These are phyloP conservation scores for Lentithecium fluviatile DNA, from an alignment of 495 filamentous ascomycete species.

Conservation along the genomic window DNA sequence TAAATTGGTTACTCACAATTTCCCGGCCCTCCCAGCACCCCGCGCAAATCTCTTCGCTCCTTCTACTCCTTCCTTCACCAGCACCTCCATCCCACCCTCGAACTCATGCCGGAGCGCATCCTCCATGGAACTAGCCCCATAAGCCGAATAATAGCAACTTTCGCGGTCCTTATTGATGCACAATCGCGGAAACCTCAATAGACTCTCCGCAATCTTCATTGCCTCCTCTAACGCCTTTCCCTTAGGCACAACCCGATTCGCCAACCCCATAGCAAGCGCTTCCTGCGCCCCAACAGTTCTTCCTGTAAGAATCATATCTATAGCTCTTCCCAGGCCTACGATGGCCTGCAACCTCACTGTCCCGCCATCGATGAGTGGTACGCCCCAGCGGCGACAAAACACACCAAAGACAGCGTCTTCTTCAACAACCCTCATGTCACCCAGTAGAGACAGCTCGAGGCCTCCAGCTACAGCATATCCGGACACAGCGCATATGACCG, in stretches of 20 bases:
- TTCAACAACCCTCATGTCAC: slow-evolving; percentile 50
- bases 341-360: slow-evolving; percentile 51
- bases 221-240: slow-evolving; percentile 50
- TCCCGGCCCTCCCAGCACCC: slow-evolving; percentile 48
- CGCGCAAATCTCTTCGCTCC: slow-evolving; percentile 48
- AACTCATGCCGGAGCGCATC: slow-evolving; percentile 50
- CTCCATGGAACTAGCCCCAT: slow-evolving; percentile 45
- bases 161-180: slow-evolving; percentile 46
- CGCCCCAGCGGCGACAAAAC: slow-evolving; percentile 52
- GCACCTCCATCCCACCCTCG: slow-evolving; percentile 43
- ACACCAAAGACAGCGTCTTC: slow-evolving; percentile 52
- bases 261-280: slow-evolving; percentile 51
- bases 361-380: slow-evolving; percentile 53
- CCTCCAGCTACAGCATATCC: slow-evolving; percentile 55
- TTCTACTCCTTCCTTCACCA: slow-evolving; percentile 44
- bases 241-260: slow-evolving; percentile 50
- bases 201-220: slow-evolving; percentile 44
- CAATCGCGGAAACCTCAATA: slow-evolving; percentile 48
- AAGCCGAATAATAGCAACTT: slow-evolving; percentile 47
- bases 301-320: slow-evolving; percentile 55
- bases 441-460: slow-evolving; percentile 50
- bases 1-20: slow-evolving; percentile 34
- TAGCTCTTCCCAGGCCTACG: slow-evolving; percentile 50
- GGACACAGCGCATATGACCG: slow-evolving; percentile 48
- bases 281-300: slow-evolving; percentile 48